Evolutionary conservation across 805 yeast species (phyloP), one percentile per base, ranked within the genome.

Genomic region (Starmerella etchellsii): DNA sequence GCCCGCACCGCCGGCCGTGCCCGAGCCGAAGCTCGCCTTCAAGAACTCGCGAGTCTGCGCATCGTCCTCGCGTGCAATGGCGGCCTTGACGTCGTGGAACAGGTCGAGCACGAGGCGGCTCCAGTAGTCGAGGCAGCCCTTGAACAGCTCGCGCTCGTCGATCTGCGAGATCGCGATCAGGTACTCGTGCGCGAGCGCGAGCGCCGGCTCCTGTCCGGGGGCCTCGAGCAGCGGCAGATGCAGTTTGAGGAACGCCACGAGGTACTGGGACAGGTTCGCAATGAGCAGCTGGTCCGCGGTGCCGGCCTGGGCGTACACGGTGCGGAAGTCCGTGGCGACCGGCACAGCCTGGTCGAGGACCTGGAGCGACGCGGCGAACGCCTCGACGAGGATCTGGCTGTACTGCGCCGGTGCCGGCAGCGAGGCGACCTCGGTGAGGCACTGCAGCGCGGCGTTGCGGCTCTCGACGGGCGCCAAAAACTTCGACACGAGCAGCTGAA

Each of bases 71-170:
- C 67, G 70, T 19, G 74, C 62, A 21, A 94, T 94, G 36, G 85
- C 62, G 42, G 71, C 71, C 64, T 84, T 94, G 44, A 88, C 83
- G 57, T 91, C 98, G 45, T 74, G 74, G 59, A 77, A 87, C 48
- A 91, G 69, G 29, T 78, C 79, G 35, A 73, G 69, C n/a, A 91
- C 96, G 42, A 91, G 73, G 45, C 74, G 74, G 34, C 79, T 67
- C 98, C 98, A 91, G 63, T 87, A 91, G 59, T 91, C 99, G 50
- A 91, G 71, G 55, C 94, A 83, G 34, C 93, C 87, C 61, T 91
- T 91, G 67, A 91, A 91, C 50, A 91, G 69, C 64, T 91, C 99
- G 54, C 98, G 73, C 63, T 91, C 99, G 48, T 88, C 94, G 52
- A 91, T 81, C 58, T 78, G 75, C 7, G 96, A 85, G 43, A 91